Conservation (phyloP, 495 filamentous ascomycete genomes). For the Xylaria venustula region DNA sequence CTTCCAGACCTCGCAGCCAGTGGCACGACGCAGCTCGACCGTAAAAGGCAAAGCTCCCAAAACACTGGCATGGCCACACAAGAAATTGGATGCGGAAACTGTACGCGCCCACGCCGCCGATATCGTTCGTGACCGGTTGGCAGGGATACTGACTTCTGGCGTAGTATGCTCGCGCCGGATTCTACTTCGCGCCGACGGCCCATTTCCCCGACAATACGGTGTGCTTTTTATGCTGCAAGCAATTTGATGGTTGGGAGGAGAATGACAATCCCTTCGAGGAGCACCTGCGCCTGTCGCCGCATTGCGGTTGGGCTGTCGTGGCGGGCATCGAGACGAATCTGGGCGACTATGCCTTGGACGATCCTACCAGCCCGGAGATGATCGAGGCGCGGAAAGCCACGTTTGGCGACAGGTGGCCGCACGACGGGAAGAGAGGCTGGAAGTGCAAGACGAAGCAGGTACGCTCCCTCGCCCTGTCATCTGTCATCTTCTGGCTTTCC, state of each 20-base stretch:
- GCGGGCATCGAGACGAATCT: conserved; percentile 65
- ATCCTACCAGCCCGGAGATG: conserved; percentile 70
- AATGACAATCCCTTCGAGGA: conserved; percentile 77
- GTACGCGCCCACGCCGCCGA: conserved; percentile 44
- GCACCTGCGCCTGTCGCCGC: conserved; percentile 75
- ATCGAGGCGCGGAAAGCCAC: conserved; percentile 75
- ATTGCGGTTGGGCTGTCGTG: conserved; percentile 87
- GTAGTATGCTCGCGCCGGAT: conserved; percentile 85
- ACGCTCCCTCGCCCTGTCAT: conserved; percentile 23
- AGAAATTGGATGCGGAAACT: conserved; percentile 60
- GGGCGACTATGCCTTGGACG: conserved; percentile 63
- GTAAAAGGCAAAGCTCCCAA: conserved; percentile 56
- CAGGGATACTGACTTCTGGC: background rate
- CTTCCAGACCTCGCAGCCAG: conserved; percentile 58
- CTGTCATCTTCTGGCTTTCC: no score
- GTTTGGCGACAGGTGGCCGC: conserved; percentile 78
- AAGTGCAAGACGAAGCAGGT: conserved; percentile 85
- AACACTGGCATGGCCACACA: conserved; percentile 73
- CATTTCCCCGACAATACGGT: conserved; percentile 79
- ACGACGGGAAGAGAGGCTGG: conserved; percentile 86
- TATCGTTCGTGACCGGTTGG: background rate
- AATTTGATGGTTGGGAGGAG: conserved; percentile 85
- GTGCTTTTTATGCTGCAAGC: conserved; percentile 80
- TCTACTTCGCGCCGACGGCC: conserved; percentile 77
- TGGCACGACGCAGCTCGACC: conserved; percentile 67